Evolutionary conservation across 164 flowering plant genomes (phyloP).

Genomic region (Magnolia changhungtana): DNA sequence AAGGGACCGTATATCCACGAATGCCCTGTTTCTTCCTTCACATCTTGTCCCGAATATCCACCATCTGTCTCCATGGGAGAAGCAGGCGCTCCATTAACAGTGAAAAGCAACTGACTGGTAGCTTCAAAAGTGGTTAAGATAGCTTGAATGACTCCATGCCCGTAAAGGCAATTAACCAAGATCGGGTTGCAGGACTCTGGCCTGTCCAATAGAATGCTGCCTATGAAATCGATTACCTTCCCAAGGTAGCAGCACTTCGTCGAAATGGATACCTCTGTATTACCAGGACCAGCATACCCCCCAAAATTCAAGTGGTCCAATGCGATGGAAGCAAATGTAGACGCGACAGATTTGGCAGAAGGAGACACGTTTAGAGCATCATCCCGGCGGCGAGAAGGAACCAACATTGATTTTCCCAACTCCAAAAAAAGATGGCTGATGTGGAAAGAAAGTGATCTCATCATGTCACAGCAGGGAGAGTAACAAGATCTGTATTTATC

Average conservation of each 20-base stretch:
- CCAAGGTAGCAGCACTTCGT: conserved; percentile 91
- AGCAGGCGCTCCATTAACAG: conserved; percentile 66
- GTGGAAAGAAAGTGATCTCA: conserved; percentile 80
- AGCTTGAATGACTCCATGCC: conserved; percentile 75
- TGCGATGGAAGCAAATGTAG: conserved; percentile 60
- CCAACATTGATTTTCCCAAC: conserved; percentile 82
- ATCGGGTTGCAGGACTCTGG: conserved; percentile 88
- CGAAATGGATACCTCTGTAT: conserved; percentile 62
- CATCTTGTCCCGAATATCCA: conserved; percentile 49
- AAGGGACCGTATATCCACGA: conserved; percentile 90
- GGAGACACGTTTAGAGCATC: conserved; percentile 68
- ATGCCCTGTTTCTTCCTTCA: conserved; percentile 54
- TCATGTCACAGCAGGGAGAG: conserved; percentile 85
- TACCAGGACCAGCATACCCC: conserved; percentile 54
- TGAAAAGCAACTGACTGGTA: conserved; percentile 84
- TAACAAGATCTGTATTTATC: conserved; percentile 73
- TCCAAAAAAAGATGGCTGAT: conserved; percentile 87
- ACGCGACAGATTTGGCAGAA: conserved; percentile 71
- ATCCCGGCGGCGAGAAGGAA: conserved; percentile 91
- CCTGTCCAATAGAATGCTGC: conserved; percentile 70
- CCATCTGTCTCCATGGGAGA: conserved; percentile 98
- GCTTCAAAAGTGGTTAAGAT: conserved; percentile 95
- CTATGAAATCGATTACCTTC: conserved; percentile 82
- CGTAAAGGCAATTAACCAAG: conserved; percentile 77
- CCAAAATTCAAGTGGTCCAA: conserved; percentile 72